Evolutionary conservation across 805 yeast genomes (phyloP), one percentile per base, ranked within the genome.

Genomic region (Alloascoidea africana): DNA sequence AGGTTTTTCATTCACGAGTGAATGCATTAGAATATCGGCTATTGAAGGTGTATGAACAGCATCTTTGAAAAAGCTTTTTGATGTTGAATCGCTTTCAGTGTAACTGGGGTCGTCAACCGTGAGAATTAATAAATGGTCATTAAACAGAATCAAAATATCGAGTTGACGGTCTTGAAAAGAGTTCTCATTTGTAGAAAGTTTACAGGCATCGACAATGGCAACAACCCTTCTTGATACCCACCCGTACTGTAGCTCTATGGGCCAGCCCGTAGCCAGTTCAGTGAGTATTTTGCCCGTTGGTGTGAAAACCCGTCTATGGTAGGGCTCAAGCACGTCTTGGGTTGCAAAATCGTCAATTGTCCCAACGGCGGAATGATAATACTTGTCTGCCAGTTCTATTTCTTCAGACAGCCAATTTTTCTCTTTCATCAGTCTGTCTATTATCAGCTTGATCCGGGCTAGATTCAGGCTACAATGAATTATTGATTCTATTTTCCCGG

Each of bases 261-360:
- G 97, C 96, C 96, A 87, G 8, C 73, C 75, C 13, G 72, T 65
- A 2, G 95, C 94, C 14, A 86, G 55, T 47, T 86, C 95, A 0
- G 93, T 77, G 36, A 89, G 59, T 2, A 89, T 66, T 53, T 85
- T 86, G 0, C 96, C 96, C 0, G 94, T 77, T 2, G 95, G 95
- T 0, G 96, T 87, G 53, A 86, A 82, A 0, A 85, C 75, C 44
- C 95, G 60, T 38, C 75, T 63, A 42, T 67, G 70, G 43, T 70
- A 75, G 5, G 73, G 69, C 36, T 58, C 59, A 38, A 64, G 44
- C 35, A 36, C 13, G 30, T 63, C 61, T 37, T 65, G 71, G 16
- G 63, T 68, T 1, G 89, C 95, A 60, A 86, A 87, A 0, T 96
- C 80, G 46, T 83, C 82, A 16, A 86, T 78, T 0, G 86, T 76